phyloP scores from a whole-genome alignment of 768 basidiomycete species.

The Panus rudis region DNA sequence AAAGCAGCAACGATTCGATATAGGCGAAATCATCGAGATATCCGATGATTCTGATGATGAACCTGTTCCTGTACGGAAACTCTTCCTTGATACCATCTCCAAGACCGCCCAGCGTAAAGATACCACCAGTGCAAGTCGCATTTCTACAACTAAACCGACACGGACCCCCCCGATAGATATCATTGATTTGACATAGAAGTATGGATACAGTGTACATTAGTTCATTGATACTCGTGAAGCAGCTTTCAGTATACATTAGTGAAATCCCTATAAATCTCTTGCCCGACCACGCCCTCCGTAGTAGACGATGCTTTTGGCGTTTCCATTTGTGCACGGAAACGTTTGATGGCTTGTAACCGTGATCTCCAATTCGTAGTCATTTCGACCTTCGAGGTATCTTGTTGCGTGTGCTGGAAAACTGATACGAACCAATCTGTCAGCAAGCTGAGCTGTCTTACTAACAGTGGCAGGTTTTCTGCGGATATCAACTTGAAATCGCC shows the following conservation, averaged over 20 bases:
- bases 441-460: slow-evolving; percentile 83
- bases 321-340: slow-evolving; percentile 37
- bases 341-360: slow-evolving; percentile 71
- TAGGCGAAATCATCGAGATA: slow-evolving; percentile 27
- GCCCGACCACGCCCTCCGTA: slow-evolving; percentile 19
- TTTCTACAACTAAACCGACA: neutral
- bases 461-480: slow-evolving; percentile 75
- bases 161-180: neutral
- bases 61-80: neutral
- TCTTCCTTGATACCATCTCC: neutral
- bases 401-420: slow-evolving; percentile 68
- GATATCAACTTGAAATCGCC: slow-evolving; percentile 94
- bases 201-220: neutral
- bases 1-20: neutral
- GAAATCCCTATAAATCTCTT: slow-evolving; percentile 28
- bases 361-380: slow-evolving; percentile 86
- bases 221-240: neutral
- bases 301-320: slow-evolving; percentile 15
- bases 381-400: slow-evolving; percentile 65
- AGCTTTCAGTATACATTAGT: slow-evolving; percentile 18
- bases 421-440: slow-evolving; percentile 88
- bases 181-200: neutral
- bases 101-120: neutral
- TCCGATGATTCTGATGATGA: slow-evolving; percentile 32
- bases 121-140: neutral